Conservation (phyloP, 2,329 filamentous ascomycete genomes). For the Aspergillus sp. region DNA sequence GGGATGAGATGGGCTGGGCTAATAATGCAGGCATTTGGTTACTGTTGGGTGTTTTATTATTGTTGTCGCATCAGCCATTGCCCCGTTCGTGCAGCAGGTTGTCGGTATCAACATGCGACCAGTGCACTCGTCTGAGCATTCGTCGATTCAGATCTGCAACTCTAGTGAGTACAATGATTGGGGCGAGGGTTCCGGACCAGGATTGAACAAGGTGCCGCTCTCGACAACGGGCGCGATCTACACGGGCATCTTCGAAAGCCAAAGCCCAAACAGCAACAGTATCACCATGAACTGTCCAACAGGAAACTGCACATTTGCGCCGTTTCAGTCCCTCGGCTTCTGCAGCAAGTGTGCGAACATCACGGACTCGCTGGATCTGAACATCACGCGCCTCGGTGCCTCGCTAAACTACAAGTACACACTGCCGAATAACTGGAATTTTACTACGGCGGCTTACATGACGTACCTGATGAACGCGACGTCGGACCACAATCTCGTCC, state of each 20-base stretch:
- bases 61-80: slow-evolving; percentile 20
- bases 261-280: slow-evolving; percentile 11
- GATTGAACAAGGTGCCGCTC: slow-evolving; percentile 17
- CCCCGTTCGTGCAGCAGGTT: slow-evolving; percentile 27
- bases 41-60: slow-evolving; percentile 23
- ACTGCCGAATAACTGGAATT: slow-evolving; percentile 13
- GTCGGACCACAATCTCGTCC: slow-evolving; percentile 5
- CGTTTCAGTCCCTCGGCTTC: slow-evolving; percentile 25
- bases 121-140: slow-evolving; percentile 7
- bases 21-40: slow-evolving; percentile 16
- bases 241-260: slow-evolving; percentile 21
- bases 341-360: slow-evolving; percentile 20
- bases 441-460: slow-evolving; percentile 8
- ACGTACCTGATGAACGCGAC: slow-evolving; percentile 18
- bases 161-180: slow-evolving; percentile 15
- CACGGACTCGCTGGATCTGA: slow-evolving; percentile 8
- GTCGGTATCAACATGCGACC: slow-evolving; percentile 15
- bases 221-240: slow-evolving; percentile 23
- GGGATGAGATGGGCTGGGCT: not conserved
- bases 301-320: slow-evolving; percentile 26
- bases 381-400: not conserved
- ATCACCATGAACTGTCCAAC: slow-evolving; percentile 21
- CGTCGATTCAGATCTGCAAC: slow-evolving; percentile 17
- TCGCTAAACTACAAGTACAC: slow-evolving; percentile 11
- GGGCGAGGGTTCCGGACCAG: slow-evolving; percentile 12